Evolutionary conservation across 352 stramenopile species (phyloP).

Genomic region (Thraustochytrium sp.): DNA sequence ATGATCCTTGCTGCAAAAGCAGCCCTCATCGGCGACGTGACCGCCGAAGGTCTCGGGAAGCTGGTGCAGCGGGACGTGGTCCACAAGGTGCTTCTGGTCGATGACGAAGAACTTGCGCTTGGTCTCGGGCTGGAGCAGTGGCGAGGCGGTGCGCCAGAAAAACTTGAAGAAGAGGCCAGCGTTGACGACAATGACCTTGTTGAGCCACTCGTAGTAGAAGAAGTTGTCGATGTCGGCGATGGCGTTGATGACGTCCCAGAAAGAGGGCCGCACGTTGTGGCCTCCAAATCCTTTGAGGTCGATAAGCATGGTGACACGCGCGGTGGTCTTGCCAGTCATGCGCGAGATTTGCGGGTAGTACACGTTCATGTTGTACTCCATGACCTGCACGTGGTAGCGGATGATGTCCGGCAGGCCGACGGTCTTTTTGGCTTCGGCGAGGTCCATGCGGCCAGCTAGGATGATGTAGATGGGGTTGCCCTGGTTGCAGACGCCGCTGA

Average conservation of each 20-base stretch:
- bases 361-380: slow-evolving; percentile 25
- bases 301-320: slow-evolving; percentile 1
- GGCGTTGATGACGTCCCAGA: slow-evolving; percentile 35
- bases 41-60: slow-evolving; percentile 29
- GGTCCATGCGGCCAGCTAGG: slow-evolving; percentile 14
- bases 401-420: not conserved
- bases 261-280: slow-evolving; percentile 3
- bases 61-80: slow-evolving; percentile 16
- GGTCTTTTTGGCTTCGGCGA: slow-evolving; percentile 7
- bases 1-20: slow-evolving; percentile 14
- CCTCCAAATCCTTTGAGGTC: slow-evolving; percentile 30
- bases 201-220: slow-evolving; percentile 35
- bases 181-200: slow-evolving; percentile 30
- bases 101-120: slow-evolving; percentile 29
- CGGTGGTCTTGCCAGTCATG: not conserved
- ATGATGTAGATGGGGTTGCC: slow-evolving; percentile 14
- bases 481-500: slow-evolving; percentile 12
- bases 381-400: slow-evolving; percentile 29
- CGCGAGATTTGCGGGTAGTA: not conserved
- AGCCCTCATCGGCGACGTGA: not conserved
- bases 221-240: slow-evolving; percentile 25
- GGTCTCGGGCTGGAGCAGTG: slow-evolving; percentile 17
- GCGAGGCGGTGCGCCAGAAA: slow-evolving; percentile 19
- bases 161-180: slow-evolving; percentile 32
- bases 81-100: not conserved